Conservation (phyloP, 495 filamentous ascomycete genomes). For the Aspergillus saccharolyticus region DNA sequence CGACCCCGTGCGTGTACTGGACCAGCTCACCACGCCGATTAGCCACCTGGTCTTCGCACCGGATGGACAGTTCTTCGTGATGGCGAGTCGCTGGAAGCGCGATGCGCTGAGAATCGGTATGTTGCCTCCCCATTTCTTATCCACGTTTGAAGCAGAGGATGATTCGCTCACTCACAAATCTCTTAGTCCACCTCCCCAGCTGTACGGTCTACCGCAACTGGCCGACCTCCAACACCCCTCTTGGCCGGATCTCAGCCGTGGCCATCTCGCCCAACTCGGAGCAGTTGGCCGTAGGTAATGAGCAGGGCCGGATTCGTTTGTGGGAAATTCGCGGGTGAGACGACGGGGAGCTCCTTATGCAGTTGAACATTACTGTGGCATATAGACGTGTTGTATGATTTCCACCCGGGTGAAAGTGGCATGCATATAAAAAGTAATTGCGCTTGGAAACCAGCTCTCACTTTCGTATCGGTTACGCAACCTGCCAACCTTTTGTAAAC, state of each 20-base stretch:
- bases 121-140: conserved; percentile 9
- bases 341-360: neutral
- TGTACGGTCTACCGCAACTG: conserved; percentile 95
- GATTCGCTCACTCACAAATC: conserved; percentile 6
- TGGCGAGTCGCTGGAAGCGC: conserved; percentile 78
- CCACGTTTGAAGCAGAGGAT: too few relatives aligned
- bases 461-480: too few relatives aligned
- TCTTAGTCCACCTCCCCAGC: conserved; percentile 73
- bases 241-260: conserved; percentile 78
- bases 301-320: conserved; percentile 75
- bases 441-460: too few relatives aligned
- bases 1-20: conserved; percentile 62
- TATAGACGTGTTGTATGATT: neutral
- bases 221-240: conserved; percentile 84
- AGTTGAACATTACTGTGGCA: neutral
- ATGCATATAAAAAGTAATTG: neutral
- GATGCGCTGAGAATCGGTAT: conserved; percentile 72
- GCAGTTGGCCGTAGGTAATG: conserved; percentile 78
- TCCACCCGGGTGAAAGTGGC: neutral
- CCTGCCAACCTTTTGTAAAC: too few relatives aligned
- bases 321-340: conserved; percentile 71
- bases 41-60: conserved; percentile 73
- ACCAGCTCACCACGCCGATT: conserved; percentile 81
- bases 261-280: conserved; percentile 68
- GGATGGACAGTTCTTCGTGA: conserved; percentile 81